These are phyloP conservation scores for Fusarium oxysporum DNA, from an alignment of 2,329 filamentous ascomycete species.

Conservation along the genomic window DNA sequence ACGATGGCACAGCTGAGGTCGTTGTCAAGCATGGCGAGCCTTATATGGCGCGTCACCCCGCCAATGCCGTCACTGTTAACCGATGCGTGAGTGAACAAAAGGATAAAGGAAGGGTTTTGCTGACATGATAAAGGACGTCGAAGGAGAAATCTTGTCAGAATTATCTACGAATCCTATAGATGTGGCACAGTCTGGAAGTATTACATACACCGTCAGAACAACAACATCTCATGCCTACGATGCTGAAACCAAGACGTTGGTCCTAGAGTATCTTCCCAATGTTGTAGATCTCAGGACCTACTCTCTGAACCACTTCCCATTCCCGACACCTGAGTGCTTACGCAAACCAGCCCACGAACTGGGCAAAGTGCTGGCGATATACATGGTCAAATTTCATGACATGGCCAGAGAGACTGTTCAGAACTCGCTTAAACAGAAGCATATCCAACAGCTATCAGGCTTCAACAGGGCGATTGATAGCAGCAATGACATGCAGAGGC, in stretches of 20 bases:
- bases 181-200: accelerated
- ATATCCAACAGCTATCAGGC: accelerated
- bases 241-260: background rate
- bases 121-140: background rate
- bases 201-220: background rate
- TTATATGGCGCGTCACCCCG: slow-evolving; percentile 6
- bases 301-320: background rate
- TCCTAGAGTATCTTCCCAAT: background rate
- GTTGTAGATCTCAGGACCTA: background rate
- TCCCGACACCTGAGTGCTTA: background rate
- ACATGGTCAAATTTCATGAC: background rate
- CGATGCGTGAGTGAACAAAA: background rate
- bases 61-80: background rate
- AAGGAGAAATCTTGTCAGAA: background rate
- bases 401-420: background rate
- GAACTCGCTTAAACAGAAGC: background rate
- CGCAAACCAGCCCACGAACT: background rate
- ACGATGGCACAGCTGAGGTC: background rate
- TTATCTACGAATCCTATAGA: background rate
- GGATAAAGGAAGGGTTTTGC: background rate
- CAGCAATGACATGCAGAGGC: slow-evolving; percentile 2
- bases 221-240: background rate
- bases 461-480: background rate
- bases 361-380: background rate
- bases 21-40: slow-evolving; percentile 10